Conservation (phyloP, 2,329 filamentous ascomycete species). For the Beauveria medogensis region DNA sequence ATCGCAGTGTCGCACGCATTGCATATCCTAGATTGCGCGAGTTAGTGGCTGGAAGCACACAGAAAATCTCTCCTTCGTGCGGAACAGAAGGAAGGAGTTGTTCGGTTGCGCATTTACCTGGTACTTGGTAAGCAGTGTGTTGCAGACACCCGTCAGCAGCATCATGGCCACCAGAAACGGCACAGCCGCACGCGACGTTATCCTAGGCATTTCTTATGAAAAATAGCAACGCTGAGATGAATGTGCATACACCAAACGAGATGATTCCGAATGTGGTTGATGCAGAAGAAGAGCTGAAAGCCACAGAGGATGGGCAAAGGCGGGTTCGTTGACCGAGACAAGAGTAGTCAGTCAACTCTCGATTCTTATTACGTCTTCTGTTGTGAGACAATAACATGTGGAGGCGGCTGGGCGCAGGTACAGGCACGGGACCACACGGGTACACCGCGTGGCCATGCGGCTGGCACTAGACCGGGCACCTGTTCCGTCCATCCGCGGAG, state of each 20-base stretch:
- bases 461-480: too few relatives aligned
- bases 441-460: too few relatives aligned
- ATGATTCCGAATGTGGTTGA: background rate
- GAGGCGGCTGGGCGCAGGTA: too few relatives aligned
- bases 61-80: background rate
- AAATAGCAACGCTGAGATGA: background rate
- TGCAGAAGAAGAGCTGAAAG: background rate
- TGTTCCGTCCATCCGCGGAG: too few relatives aligned
- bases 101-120: conserved; percentile 50
- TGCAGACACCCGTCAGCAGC: conserved; percentile 91
- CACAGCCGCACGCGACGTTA: conserved; percentile 65
- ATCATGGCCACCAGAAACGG: conserved; percentile 92
- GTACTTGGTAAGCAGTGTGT: conserved; percentile 93
- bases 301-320: background rate
- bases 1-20: conserved; percentile 89
- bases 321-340: background rate
- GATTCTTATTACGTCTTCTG: background rate
- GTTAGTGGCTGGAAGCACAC: too few relatives aligned
- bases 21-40: conserved; percentile 62
- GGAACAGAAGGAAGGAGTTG: conserved; percentile 15
- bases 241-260: background rate
- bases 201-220: conserved; percentile 25
- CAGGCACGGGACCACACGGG: too few relatives aligned
- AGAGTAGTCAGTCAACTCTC: background rate
- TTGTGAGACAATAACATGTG: background rate